These are phyloP conservation scores for Rhizopogon sp. DNA, from an alignment of 768 basidiomycete genomes.

Conservation along the genomic window DNA sequence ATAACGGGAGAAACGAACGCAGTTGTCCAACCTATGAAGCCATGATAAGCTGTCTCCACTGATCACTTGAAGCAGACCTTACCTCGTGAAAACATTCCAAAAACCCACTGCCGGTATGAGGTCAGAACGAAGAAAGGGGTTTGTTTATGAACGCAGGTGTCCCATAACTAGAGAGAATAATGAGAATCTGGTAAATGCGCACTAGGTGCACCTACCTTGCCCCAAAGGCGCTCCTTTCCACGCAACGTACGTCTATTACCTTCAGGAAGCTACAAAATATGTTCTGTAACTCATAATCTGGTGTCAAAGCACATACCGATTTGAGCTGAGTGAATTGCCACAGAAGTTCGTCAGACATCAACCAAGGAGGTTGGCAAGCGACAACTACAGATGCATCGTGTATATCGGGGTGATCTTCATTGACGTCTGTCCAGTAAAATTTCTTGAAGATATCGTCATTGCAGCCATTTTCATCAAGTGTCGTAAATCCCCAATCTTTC, in stretches of 20 bases:
- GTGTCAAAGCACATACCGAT: conserved; percentile 12
- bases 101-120: conserved; percentile 56
- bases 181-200: conserved; percentile 2
- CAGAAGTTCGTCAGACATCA: conserved; percentile 49
- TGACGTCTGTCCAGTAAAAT: conserved; percentile 37
- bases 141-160: conserved; percentile 42
- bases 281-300: neutral
- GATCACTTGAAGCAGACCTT: conserved; percentile 1
- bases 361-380: conserved; percentile 59
- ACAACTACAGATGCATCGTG: conserved; percentile 38
- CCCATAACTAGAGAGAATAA: conserved; percentile 36
- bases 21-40: conserved; percentile 43
- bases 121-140: conserved; percentile 56
- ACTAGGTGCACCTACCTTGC: conserved; percentile 38
- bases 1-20: conserved; percentile 48
- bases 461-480: conserved; percentile 25
- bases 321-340: conserved; percentile 43
- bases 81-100: conserved; percentile 59
- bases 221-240: conserved; percentile 55
- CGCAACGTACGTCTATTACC: conserved; percentile 33
- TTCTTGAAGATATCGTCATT: conserved; percentile 40
- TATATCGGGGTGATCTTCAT: conserved; percentile 18
- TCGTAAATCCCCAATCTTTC: conserved; percentile 37
- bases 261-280: conserved; percentile 19
- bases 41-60: neutral